phyloP scores from a whole-genome alignment of 176 grass and related monocot species.

The Chloris gayana region DNA sequence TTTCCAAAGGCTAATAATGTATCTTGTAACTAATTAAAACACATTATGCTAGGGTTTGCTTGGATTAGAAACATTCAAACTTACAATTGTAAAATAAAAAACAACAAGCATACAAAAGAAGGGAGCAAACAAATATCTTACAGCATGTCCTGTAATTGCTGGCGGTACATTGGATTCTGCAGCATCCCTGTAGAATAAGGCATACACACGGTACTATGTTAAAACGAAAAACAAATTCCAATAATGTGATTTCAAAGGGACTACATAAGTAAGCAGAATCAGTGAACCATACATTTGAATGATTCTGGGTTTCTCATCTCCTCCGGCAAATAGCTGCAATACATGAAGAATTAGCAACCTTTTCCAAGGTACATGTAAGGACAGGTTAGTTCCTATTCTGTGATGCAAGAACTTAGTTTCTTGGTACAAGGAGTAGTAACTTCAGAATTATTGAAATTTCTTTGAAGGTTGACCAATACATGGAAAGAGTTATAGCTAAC shows the following conservation, averaged over 20 bases:
- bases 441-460: constrained; percentile 33
- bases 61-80: no score
- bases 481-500: constrained; percentile 7
- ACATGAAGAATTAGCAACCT: constrained; percentile 39
- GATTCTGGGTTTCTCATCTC: constrained; percentile 95
- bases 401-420: background rate
- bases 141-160: constrained; percentile 98
- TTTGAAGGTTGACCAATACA: background rate
- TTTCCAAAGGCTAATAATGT: no score
- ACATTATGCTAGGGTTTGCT: no score
- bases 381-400: constrained; percentile 22
- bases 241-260: no score
- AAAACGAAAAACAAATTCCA: no score
- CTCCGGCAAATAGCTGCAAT: constrained; percentile 93
- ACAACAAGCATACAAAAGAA: constrained; percentile 2
- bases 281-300: constrained; percentile 86
- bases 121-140: constrained; percentile 46
- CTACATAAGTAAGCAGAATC: constrained; percentile 39
- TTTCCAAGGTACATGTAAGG: constrained; percentile 13
- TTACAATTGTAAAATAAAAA: no score
- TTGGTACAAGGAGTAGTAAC: background rate
- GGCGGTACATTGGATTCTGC: constrained; percentile 92
- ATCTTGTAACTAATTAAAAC: no score
- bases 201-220: constrained; percentile 14
- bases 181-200: constrained; percentile 84